Conservation (phyloP, 768 basidiomycete genomes). For the Suillus cothurnatus region DNA sequence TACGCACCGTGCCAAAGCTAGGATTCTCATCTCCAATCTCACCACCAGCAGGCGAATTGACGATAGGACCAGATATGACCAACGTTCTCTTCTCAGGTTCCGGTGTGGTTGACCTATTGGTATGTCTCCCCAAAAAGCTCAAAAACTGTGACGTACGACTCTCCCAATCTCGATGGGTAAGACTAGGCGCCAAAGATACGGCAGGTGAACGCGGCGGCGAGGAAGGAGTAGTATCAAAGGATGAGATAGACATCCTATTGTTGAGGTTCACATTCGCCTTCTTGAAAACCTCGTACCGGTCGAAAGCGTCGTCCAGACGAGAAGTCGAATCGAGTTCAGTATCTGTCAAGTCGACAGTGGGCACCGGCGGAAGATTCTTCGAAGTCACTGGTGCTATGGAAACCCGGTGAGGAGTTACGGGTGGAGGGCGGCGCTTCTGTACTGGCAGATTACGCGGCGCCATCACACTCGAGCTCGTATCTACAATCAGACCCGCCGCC, state of each 20-base stretch:
- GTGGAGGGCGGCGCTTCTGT: constrained; percentile 30
- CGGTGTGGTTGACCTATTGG: constrained; percentile 47
- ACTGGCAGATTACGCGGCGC: constrained; percentile 42
- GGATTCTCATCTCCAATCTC: constrained; percentile 22
- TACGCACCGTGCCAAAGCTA: constrained; percentile 5
- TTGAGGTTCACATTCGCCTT: constrained; percentile 45
- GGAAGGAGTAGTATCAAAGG: constrained; percentile 47
- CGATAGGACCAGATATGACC: constrained; percentile 72
- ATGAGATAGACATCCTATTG: constrained; percentile 67
- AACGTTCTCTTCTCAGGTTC: constrained; percentile 47
- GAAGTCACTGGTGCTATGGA: constrained; percentile 20
- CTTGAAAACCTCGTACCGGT: constrained; percentile 85
- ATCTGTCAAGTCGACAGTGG: constrained; percentile 32
- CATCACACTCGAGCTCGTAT: constrained; percentile 43
- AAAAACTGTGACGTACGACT: constrained; percentile 52
- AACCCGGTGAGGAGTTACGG: constrained; percentile 21
- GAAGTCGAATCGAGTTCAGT: constrained; percentile 38
- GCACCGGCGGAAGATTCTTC: constrained; percentile 61
- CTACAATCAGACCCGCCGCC: constrained; percentile 84
- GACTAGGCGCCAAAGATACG: constrained; percentile 31
- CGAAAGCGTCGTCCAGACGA: constrained; percentile 81
- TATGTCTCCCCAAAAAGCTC: constrained; percentile 58
- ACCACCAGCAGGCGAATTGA: constrained; percentile 53
- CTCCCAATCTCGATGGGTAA: constrained; percentile 35
- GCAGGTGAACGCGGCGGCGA: constrained; percentile 46